Evolutionary conservation across 2,329 filamentous ascomycete genomes (phyloP), one percentile per base, ranked within the genome.

Genomic region (Fusarium algeriense): DNA sequence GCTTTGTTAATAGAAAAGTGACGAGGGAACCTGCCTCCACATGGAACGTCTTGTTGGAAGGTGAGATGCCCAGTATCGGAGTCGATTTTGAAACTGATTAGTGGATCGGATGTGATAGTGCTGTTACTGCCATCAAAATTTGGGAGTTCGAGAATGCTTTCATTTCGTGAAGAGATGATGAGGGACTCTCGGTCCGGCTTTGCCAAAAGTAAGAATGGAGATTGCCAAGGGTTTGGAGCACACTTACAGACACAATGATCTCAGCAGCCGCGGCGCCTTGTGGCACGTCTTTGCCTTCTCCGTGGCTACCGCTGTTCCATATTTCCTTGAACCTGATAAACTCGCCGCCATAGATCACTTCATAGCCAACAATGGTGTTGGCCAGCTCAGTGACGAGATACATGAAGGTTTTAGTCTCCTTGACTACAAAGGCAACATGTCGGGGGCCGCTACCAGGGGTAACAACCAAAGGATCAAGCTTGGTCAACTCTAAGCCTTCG

Each of bases 141-240:
- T 61, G 83, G 80, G 60, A 87, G 83, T 17, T 75, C 75, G 77
- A 90, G 87, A 26, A 85, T 81, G 46, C 82, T 83, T 76, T 91
- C 91, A 76, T 87, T 87, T 67, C 93, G 90, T 69, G 92, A 92
- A 5, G 90, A 91, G 44, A 92, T 85, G 71, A 92, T 84, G 55
- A 94, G 78, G 82, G 89, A 92, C 38, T 85, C 87, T 65, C 85
- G 82, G 75, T 90, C 87, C 52, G 88, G 87, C 88, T 89, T 58
- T 23, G 52, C 46, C 32, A 60, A 52, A 32, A 38, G 26, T 59
- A 34, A 70, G 44, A 28, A 35, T 30, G n/a, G n/a, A 13, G 9
- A 17, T 11, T 30, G 35, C 9, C 12, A 11, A 54, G n/a, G 12
- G 20, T 11, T 17, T 20, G n/a, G 30, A 23, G 15, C 17, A 20